A percentile compares a stretch with the other conserved stretches of the same genome.
phyloP scores from a whole-genome alignment of 106 monocot genomes.

The Narthecium ossifragum region DNA sequence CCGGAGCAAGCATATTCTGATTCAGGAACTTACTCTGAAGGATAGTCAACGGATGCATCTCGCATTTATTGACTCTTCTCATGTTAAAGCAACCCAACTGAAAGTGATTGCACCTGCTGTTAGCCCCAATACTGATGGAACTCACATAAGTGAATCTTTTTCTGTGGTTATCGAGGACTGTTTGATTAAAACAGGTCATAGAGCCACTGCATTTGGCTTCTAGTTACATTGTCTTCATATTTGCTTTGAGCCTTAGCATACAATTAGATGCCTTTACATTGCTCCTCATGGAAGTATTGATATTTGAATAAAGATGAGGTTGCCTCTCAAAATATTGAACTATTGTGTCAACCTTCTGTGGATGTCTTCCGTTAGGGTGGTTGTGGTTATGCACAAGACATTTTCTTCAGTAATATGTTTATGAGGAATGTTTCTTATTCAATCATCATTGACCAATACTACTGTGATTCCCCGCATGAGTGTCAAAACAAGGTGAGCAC shows the following conservation, averaged over 20 bases:
- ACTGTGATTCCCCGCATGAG: slow-evolving; percentile 51
- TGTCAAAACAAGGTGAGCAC: slow-evolving; percentile 53
- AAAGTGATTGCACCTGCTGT: slow-evolving; percentile 50
- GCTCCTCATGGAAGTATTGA: too few relatives aligned
- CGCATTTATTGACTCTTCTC: slow-evolving; percentile 46
- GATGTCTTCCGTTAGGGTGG: slow-evolving; percentile 36
- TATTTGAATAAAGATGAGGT: too few relatives aligned
- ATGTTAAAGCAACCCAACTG: slow-evolving; percentile 37
- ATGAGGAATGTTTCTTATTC: slow-evolving; percentile 78
- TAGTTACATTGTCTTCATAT: too few relatives aligned
- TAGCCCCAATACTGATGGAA: slow-evolving; percentile 81
- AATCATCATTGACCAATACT: slow-evolving; percentile 81
- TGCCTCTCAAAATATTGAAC: too few relatives aligned
- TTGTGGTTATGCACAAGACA: slow-evolving; percentile 36
- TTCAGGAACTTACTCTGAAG: slow-evolving; percentile 45
- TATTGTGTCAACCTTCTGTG: background rate
- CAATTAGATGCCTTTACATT: too few relatives aligned
- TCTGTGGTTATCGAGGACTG: slow-evolving; percentile 42
- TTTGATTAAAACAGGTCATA: slow-evolving; percentile 49
- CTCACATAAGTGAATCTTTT: slow-evolving; percentile 52
- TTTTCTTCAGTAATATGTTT: slow-evolving; percentile 39
- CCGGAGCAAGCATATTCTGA: slow-evolving; percentile 36
- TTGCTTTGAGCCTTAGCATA: too few relatives aligned
- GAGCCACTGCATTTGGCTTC: too few relatives aligned
- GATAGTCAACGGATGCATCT: slow-evolving; percentile 72